Evolutionary conservation across 164 flowering plant species (phyloP).

Genomic region (Cinnamomum chago): DNA sequence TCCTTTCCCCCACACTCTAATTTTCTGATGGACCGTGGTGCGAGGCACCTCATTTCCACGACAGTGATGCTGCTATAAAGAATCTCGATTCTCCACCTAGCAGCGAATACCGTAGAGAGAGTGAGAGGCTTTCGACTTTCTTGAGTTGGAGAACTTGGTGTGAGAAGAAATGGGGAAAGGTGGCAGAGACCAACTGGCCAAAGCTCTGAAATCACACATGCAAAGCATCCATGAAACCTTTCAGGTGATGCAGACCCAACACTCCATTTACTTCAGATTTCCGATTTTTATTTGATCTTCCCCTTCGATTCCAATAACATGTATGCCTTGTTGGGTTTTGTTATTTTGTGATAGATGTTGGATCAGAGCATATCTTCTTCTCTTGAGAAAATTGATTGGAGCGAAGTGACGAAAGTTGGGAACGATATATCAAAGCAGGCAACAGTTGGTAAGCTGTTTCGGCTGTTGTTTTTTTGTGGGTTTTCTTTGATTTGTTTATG

Average conservation of each 20-base stretch:
- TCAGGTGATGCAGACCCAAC: conserved; percentile 38
- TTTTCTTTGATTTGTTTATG: not conserved
- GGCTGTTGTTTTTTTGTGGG: not conserved
- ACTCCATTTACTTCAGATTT: not conserved
- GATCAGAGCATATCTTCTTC: conserved; percentile 49
- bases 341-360: conserved; percentile 38
- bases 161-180: conserved; percentile 43
- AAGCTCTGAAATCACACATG: conserved; percentile 39
- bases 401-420: conserved; percentile 60
- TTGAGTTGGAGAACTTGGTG: not conserved
- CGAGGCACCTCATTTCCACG: no score
- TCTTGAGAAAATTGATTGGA: conserved; percentile 67
- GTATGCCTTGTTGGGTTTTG: not conserved
- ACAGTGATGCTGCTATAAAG: no score
- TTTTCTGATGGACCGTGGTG: no score
- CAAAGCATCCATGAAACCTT: conserved; percentile 72
- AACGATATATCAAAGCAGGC: conserved; percentile 82
- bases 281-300: not conserved
- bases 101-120: no score
- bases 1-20: no score
- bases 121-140: no score
- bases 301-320: not conserved
- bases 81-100: no score
- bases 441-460: conserved; percentile 45
- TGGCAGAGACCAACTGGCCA: conserved; percentile 43